Conservation (phyloP, 768 basidiomycete species). For the Saitozyma podzolica region DNA sequence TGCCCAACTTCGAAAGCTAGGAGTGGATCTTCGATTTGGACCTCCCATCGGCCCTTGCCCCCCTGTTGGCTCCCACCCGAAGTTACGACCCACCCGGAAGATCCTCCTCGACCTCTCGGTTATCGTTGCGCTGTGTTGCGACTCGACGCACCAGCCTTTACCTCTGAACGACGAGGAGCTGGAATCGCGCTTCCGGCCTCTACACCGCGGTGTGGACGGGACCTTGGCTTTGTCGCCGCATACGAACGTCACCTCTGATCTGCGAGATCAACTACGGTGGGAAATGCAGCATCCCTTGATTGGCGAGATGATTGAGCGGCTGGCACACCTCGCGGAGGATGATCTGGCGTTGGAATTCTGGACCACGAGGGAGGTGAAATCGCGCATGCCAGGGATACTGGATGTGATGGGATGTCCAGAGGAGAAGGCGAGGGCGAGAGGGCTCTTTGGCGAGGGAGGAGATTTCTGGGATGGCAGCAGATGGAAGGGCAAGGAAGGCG, state of each 20-base stretch:
- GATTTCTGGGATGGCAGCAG: slow-evolving; percentile 48
- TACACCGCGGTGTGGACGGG: slow-evolving; percentile 28
- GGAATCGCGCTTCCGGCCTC: slow-evolving; percentile 64
- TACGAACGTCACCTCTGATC: slow-evolving; percentile 64
- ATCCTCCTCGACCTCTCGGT: slow-evolving; percentile 83
- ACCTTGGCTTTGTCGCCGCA: slow-evolving; percentile 20
- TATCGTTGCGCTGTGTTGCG: slow-evolving; percentile 79
- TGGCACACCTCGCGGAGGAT: slow-evolving; percentile 9
- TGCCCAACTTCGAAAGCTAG: slow-evolving; percentile 61
- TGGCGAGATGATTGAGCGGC: slow-evolving; percentile 63
- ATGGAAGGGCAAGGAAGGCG: slow-evolving; percentile 62
- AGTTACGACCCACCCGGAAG: slow-evolving; percentile 56
- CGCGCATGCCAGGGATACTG: slow-evolving; percentile 73
- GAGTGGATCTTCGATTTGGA: slow-evolving; percentile 68
- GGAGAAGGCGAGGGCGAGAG: slow-evolving; percentile 66
- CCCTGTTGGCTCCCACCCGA: slow-evolving; percentile 9
- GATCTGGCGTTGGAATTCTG: slow-evolving; percentile 64
- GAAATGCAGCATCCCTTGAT: slow-evolving; percentile 69
- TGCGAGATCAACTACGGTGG: slow-evolving; percentile 70
- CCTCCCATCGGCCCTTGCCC: slow-evolving; percentile 30
- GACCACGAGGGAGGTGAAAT: slow-evolving; percentile 74
- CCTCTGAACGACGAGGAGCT: slow-evolving; percentile 64
- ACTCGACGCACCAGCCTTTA: slow-evolving; percentile 71
- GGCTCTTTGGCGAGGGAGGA: slow-evolving; percentile 58
- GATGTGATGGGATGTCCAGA: slow-evolving; percentile 72